phyloP scores from a whole-genome alignment of 2,329 filamentous ascomycete species.

The Penicillium sp. region DNA sequence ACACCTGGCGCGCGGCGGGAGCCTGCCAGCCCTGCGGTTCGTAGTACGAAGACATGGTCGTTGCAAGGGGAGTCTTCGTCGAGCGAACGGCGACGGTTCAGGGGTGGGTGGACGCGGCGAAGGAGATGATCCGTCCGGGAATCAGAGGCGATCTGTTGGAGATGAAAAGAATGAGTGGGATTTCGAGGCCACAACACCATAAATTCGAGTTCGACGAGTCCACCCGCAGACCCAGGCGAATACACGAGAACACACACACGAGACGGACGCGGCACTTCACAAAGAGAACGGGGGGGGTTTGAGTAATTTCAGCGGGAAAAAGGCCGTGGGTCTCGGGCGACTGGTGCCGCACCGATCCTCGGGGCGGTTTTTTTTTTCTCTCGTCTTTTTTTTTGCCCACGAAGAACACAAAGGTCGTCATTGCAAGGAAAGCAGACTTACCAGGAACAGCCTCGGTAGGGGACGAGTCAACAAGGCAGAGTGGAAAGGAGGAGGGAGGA shows the following conservation, averaged over 20 bases:
- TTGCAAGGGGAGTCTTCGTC: slow-evolving; percentile 15
- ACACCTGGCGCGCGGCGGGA: slow-evolving; percentile 57
- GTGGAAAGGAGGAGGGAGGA: slow-evolving; percentile 13
- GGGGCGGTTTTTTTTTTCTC: slow-evolving; percentile 12
- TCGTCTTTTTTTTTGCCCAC: background rate
- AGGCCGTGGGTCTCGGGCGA: slow-evolving; percentile 17
- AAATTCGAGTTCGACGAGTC: too few species aligned
- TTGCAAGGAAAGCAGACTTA: slow-evolving; percentile 29
- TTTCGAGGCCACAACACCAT: slow-evolving; percentile 6
- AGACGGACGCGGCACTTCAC: too few species aligned
- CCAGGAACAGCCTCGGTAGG: slow-evolving; percentile 26
- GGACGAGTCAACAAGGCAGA: slow-evolving; percentile 39
- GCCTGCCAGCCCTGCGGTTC: slow-evolving; percentile 64
- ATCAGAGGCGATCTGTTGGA: slow-evolving; percentile 27
- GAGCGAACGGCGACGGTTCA: slow-evolving; percentile 21
- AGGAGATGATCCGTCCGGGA: slow-evolving; percentile 26
- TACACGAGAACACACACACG: too few species aligned
- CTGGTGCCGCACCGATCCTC: slow-evolving; percentile 10
- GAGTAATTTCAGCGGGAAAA: too few species aligned
- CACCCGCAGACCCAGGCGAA: too few species aligned
- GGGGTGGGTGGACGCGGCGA: slow-evolving; percentile 23
- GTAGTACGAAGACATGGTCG: slow-evolving; percentile 63
- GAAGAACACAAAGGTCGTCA: slow-evolving; percentile 10
- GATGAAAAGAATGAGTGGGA: slow-evolving; percentile 21
- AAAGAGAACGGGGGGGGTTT: too few species aligned